Evolutionary conservation across 2,329 filamentous ascomycete species (phyloP), one percentile per base, ranked within the genome.

Genomic region (Curvularia lunata): DNA sequence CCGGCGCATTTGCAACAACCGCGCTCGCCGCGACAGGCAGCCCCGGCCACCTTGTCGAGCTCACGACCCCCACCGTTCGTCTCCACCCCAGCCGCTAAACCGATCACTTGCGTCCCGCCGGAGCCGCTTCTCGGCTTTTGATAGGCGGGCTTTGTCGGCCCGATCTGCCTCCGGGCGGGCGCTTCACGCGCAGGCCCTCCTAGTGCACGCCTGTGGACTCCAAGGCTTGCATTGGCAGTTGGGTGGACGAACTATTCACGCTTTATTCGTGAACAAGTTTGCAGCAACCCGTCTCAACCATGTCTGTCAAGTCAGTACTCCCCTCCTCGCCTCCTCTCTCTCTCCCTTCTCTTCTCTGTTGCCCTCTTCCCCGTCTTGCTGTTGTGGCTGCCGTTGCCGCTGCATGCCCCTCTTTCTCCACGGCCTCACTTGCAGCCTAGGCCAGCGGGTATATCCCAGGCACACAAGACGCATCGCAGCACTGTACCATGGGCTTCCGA

Each of bases 281-380:
- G 51, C 52, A 57, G 56, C 46, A 61, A 59, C 34, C 32, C 37
- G 62, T 56, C 61, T 56, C 61, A 67, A 38, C 48, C 48, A 78
- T 78, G 75, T 77, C 75, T 60, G 71, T 78, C 67, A 78, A 78
- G 76, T 78, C 54, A 73, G 75, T 76, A 66, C 57, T 46, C 38
- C 48, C 59, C 59, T 56, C 34, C 34, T 37, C 34, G 12, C 32
- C 42, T 48, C 46, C 45, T 40, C 46, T 52, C 51, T 55, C 25
- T 34, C 25, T 38, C 10, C 9, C 21, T 23, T 30, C 28, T 30
- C 28, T 12, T 12, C 32, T 30, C 25, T 6, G 9, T 58, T 51
- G 30, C 48, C 62, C 59, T 56, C 43, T 45, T 46, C 41, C 38
- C 40, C 48, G 48, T 48, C 52, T 21, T 51, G 53, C 54, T 32